phyloP scores from a whole-genome alignment of 495 filamentous ascomycete genomes.

The Darksidea phi region DNA sequence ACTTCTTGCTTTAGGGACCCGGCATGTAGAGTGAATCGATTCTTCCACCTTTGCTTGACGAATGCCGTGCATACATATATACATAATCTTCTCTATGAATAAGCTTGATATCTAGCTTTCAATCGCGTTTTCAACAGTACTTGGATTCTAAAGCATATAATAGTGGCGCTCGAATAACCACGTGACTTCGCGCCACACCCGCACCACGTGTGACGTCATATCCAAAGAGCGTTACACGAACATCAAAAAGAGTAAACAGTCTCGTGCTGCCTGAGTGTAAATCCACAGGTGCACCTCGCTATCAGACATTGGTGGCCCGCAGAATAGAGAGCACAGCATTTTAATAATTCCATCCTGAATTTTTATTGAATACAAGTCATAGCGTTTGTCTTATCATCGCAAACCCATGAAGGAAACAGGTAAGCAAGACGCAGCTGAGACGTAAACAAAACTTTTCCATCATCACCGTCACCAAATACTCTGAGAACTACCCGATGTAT shows the following conservation, averaged over 20 bases:
- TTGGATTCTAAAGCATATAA: too few relatives aligned
- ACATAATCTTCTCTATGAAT: too few relatives aligned
- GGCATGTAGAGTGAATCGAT: slow-evolving; percentile 14
- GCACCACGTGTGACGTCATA: slow-evolving; percentile 28
- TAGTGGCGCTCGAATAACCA: slow-evolving; percentile 3
- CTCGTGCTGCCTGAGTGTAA: background rate
- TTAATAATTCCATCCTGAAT: background rate
- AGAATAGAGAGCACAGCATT: too few relatives aligned
- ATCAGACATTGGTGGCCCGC: too few relatives aligned
- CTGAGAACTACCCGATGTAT: too few relatives aligned
- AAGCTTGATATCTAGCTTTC: too few relatives aligned
- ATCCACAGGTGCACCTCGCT: too few relatives aligned
- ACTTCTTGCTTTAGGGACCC: background rate
- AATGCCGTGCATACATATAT: too few relatives aligned
- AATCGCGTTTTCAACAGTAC: too few relatives aligned
- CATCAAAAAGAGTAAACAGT: background rate
- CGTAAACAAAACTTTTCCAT: background rate
- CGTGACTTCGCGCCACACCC: slow-evolving; percentile 33
- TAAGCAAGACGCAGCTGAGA: background rate
- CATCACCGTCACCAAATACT: background rate
- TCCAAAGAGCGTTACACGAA: background rate
- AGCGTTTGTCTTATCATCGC: background rate
- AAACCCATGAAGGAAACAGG: background rate
- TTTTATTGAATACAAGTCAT: background rate
- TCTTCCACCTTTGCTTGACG: slow-evolving; percentile 12